Percentiles rank a stretch among this genome's conserved stretches.
phyloP scores from a whole-genome alignment of 305 asterid species.

The Fraxinus velutina region DNA sequence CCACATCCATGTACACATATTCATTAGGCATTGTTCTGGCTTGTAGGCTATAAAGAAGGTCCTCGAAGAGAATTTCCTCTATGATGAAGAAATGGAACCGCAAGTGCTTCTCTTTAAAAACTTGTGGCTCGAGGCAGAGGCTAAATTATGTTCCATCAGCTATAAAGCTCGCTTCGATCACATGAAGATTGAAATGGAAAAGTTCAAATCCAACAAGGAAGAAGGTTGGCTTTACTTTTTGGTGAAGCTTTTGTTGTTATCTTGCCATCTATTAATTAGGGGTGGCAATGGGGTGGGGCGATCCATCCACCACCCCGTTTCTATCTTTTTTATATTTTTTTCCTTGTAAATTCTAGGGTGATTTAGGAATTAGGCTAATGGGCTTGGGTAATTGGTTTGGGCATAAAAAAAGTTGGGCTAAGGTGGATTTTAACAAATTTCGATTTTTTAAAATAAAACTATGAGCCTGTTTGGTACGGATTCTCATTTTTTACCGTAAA shows the following conservation, averaged over 20 bases:
- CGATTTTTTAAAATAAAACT: not conserved
- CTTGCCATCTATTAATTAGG: slow-evolving; percentile 9
- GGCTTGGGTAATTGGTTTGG: not conserved
- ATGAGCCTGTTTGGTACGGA: too few species aligned
- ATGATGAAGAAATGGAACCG: slow-evolving; percentile 51
- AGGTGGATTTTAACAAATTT: not conserved
- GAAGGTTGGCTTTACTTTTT: slow-evolving; percentile 41
- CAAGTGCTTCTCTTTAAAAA: slow-evolving; percentile 66
- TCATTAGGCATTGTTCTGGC: slow-evolving; percentile 13
- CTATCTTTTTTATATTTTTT: not conserved
- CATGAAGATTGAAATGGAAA: slow-evolving; percentile 65
- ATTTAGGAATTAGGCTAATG: not conserved
- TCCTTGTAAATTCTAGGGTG: not conserved
- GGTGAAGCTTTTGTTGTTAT: slow-evolving; percentile 3
- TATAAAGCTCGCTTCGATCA: slow-evolving; percentile 72
- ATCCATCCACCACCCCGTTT: not conserved
- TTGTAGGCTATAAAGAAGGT: slow-evolving; percentile 73
- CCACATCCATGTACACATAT: not conserved
- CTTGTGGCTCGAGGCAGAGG: slow-evolving; percentile 95
- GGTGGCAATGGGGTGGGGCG: not conserved
- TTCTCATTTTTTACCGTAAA: too few species aligned
- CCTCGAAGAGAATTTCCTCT: slow-evolving; percentile 66
- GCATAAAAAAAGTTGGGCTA: not conserved
- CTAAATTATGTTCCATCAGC: slow-evolving; percentile 67
- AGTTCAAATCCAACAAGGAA: slow-evolving; percentile 34